Percentiles rank a stretch among this genome's conserved stretches.
phyloP scores from a whole-genome alignment of 2,329 filamentous ascomycete genomes.

The Ophiostoma sp. region DNA sequence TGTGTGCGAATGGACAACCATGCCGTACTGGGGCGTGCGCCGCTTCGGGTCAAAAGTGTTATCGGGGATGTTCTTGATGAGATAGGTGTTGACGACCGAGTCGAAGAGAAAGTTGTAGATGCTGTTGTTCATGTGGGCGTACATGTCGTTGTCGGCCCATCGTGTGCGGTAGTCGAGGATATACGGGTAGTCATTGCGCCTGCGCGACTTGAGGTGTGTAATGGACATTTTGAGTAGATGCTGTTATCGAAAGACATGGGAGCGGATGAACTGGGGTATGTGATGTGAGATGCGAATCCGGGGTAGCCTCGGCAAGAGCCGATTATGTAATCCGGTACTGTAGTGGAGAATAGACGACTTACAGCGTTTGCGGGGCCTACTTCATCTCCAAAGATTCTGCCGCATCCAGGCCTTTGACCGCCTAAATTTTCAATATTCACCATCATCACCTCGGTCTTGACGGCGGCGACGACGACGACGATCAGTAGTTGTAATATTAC shows the following conservation, averaged over 20 bases:
- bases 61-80: slow-evolving; percentile 65
- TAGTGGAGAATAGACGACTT: neutral
- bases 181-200: slow-evolving; percentile 69
- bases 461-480: neutral
- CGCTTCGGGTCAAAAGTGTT: slow-evolving; percentile 60
- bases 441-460: neutral
- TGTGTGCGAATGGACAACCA: slow-evolving; percentile 80
- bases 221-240: neutral
- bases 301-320: slow-evolving; percentile 22
- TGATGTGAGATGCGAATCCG: neutral
- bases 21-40: slow-evolving; percentile 63
- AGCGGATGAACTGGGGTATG: neutral
- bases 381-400: slow-evolving; percentile 20
- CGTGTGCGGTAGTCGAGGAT: slow-evolving; percentile 76
- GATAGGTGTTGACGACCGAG: slow-evolving; percentile 81
- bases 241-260: neutral
- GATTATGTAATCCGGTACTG: neutral
- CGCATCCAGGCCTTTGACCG: slow-evolving; percentile 14
- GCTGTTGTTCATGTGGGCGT: slow-evolving; percentile 86
- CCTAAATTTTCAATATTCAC: slow-evolving; percentile 20
- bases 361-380: slow-evolving; percentile 12
- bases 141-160: slow-evolving; percentile 96
- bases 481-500: neutral
- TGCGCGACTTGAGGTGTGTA: slow-evolving; percentile 53
- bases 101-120: slow-evolving; percentile 85